phyloP scores from a whole-genome alignment of 768 basidiomycete species.

The Tubosaeta sp. region DNA sequence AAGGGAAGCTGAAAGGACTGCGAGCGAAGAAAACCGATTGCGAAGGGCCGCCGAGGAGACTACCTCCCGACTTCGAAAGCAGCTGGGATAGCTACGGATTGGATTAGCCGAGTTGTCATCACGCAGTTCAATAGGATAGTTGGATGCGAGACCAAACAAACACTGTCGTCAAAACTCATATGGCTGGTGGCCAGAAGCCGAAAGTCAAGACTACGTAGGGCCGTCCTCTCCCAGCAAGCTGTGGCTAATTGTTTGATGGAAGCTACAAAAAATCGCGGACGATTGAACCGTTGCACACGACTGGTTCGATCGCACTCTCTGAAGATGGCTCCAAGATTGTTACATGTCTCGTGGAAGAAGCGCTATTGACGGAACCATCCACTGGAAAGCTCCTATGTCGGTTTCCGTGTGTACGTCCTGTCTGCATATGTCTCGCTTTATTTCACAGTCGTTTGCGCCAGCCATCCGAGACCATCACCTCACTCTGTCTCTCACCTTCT shows the following conservation, averaged over 20 bases:
- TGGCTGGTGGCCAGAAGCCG: conserved; percentile 26
- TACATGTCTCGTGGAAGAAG: conserved; percentile 85
- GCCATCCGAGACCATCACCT: conserved; percentile 83
- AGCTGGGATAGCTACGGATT: conserved; percentile 8
- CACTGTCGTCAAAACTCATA: background rate
- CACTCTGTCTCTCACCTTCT: conserved; percentile 78
- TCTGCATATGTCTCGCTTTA: background rate
- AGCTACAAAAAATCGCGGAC: conserved; percentile 71
- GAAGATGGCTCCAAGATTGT: conserved; percentile 74
- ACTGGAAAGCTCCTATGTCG: conserved; percentile 73
- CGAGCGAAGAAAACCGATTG: conserved; percentile 45
- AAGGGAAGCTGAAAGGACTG: conserved; percentile 52
- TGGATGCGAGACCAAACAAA: background rate
- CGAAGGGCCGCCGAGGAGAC: conserved; percentile 51
- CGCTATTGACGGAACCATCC: conserved; percentile 75
- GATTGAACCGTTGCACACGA: conserved; percentile 82
- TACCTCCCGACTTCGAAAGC: conserved; percentile 34
- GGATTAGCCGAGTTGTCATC: too few relatives aligned
- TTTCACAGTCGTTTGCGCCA: conserved; percentile 29
- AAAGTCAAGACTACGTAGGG: conserved; percentile 46
- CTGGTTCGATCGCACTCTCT: conserved; percentile 79
- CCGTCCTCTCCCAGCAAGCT: background rate
- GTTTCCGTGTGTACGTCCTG: conserved; percentile 70
- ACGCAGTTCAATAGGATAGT: too few relatives aligned
- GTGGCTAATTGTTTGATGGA: conserved; percentile 8